Evolutionary conservation across 306 rosid species (phyloP), one percentile per base, ranked within the genome.

Genomic region (Medicago ruthenica): DNA sequence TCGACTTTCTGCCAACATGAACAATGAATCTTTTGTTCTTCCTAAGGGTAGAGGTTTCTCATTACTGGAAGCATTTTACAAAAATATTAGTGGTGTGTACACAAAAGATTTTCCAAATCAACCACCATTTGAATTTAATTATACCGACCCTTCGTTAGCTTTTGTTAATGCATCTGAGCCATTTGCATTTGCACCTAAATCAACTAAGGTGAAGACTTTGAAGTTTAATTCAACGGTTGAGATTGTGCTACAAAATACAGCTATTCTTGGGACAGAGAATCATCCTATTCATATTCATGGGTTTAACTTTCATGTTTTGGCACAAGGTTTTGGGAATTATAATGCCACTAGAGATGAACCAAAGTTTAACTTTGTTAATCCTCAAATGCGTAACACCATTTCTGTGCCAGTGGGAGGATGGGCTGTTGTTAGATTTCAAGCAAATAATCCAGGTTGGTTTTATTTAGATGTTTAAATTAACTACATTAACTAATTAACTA

Each of bases 231-330:
- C 92, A 0, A 85, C 88, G 0, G 80, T 90, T 17, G 79, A 90
- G 87, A 54, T 88, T 14, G 90, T 90, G 67, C 63, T 82, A 1
- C 97, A 90, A 67, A 84, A 87, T 57, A 83, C 88, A 0, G 87
- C 90, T 0, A 67, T 87, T 0, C 0, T 85, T 0, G 47, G 75
- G 0, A 7, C 48, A 7, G 91, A 87, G 82, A 90, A 76, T 20
- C 97, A 92, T 36, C 93, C 89, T 0, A 78, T 88, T 0, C 96
- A 92, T 37, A 8, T 92, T 21, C 96, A 90, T 9, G 90, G 96
- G 0, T 87, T 83, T n/a, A 83, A 87, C 71, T 92, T 88, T 75
- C 84, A 79, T 13, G 86, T 89, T 5, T 37, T 92, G 70, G 97
- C 91, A 5, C 91, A 89, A 66, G 96, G 94, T 4, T 89, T 92